A percentile compares a stretch with the other conserved stretches of the same genome.
phyloP scores from a whole-genome alignment of 1,139 yeast genomes.

The Blastobotrys malaysiensis region DNA sequence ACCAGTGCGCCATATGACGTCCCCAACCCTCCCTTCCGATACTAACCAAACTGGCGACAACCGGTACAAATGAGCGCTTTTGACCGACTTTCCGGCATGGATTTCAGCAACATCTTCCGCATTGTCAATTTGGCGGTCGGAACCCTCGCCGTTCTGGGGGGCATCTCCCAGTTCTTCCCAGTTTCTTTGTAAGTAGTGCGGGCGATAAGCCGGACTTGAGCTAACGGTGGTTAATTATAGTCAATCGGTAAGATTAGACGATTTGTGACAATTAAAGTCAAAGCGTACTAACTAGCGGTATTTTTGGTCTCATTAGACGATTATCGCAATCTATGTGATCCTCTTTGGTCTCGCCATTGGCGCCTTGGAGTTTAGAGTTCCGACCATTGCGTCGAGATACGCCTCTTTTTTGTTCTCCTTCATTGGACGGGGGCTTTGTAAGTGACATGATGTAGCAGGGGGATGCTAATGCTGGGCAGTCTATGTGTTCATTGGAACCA shows the following conservation, averaged over 20 bases:
- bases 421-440: constrained; percentile 72
- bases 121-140: constrained; percentile 62
- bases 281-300: background rate
- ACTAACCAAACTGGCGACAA: background rate
- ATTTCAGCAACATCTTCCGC: constrained; percentile 48
- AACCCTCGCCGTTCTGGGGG: constrained; percentile 48
- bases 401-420: constrained; percentile 81
- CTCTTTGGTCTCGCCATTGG: constrained; percentile 53
- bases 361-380: constrained; percentile 45
- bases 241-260: constrained; percentile 20
- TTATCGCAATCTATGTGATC: constrained; percentile 52
- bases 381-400: constrained; percentile 58
- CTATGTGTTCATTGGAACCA: constrained; percentile 60
- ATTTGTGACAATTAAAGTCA: background rate
- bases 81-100: constrained; percentile 20
- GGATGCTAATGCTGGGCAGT: constrained; percentile 32
- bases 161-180: constrained; percentile 53
- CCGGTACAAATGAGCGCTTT: background rate
- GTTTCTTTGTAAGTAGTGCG: constrained; percentile 44
- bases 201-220: background rate
- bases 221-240: constrained; percentile 13
- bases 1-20: background rate
- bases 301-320: constrained; percentile 36
- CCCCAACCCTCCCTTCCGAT: background rate
- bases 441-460: constrained; percentile 24